phyloP scores from a whole-genome alignment of 2,329 filamentous ascomycete genomes.

The Pseudomassariella vexata region DNA sequence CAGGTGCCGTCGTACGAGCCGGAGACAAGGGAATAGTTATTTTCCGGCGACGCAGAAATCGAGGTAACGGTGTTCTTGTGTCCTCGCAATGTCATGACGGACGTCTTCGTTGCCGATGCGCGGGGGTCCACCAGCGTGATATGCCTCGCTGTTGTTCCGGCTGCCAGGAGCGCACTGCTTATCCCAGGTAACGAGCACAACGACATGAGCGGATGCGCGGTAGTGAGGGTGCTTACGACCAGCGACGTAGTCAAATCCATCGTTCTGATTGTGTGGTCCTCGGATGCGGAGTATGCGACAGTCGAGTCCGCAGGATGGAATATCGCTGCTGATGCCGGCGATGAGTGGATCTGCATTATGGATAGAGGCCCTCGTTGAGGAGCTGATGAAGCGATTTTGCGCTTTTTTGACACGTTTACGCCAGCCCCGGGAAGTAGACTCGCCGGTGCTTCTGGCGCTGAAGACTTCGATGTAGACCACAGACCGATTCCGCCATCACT shows the following conservation, averaged over 20 bases:
- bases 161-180: slow-evolving; percentile 50
- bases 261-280: slow-evolving; percentile 86
- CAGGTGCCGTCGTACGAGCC: slow-evolving; percentile 91
- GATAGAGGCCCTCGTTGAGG: slow-evolving; percentile 74
- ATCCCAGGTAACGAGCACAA: slow-evolving; percentile 66
- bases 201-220: slow-evolving; percentile 76
- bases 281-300: slow-evolving; percentile 84
- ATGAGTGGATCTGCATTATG: slow-evolving; percentile 65
- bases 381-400: slow-evolving; percentile 56
- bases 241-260: slow-evolving; percentile 80
- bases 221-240: slow-evolving; percentile 77
- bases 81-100: slow-evolving; percentile 85
- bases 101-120: slow-evolving; percentile 66
- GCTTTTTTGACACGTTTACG: slow-evolving; percentile 63
- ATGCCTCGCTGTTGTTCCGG: slow-evolving; percentile 79
- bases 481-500: slow-evolving; percentile 79
- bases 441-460: slow-evolving; percentile 67
- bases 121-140: slow-evolving; percentile 92
- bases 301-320: slow-evolving; percentile 84
- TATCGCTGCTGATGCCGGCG: slow-evolving; percentile 69
- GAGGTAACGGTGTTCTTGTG: slow-evolving; percentile 69
- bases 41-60: slow-evolving; percentile 49
- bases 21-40: slow-evolving; percentile 77
- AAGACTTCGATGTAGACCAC: slow-evolving; percentile 77
- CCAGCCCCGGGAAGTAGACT: slow-evolving; percentile 62